Evolutionary conservation across 257 asterid species (phyloP).

Genomic region (Scutellaria minor): DNA sequence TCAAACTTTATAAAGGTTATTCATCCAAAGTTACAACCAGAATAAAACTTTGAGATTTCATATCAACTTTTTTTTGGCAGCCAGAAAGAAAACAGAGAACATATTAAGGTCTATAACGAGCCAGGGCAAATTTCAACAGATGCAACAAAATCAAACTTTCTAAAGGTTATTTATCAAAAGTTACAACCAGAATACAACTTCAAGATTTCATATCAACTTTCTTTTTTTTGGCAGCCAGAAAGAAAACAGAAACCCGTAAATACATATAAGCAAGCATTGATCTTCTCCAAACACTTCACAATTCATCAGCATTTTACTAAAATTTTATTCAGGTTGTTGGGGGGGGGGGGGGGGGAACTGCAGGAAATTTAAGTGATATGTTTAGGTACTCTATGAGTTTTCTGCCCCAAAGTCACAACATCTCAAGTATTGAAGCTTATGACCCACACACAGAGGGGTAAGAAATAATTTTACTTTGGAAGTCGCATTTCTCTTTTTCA

Average conservation of each 20-base stretch:
- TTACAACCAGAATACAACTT: constrained; percentile 20
- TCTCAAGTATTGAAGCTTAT: neutral
- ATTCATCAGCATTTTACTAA: neutral
- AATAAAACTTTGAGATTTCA: constrained; percentile 2
- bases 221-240: constrained; percentile 8
- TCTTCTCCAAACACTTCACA: constrained; percentile 18
- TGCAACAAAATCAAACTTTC: constrained; percentile 25
- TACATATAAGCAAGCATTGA: constrained; percentile 13
- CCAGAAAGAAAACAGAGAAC: constrained; percentile 21
- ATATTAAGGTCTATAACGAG: constrained; percentile 20
- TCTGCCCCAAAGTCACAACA: neutral
- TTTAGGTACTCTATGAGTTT: neutral
- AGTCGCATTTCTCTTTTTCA: neutral
- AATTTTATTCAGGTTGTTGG: neutral
- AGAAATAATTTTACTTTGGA: neutral
- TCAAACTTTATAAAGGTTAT: constrained; percentile 18
- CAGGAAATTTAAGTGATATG: neutral
- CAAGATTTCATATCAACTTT: neutral
- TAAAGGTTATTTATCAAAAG: constrained; percentile 1
- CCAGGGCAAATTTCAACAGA: constrained; percentile 10
- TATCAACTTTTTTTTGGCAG: neutral
- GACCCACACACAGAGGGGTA: neutral
- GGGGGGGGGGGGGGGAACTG: neutral
- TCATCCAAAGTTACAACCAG: constrained; percentile 14
- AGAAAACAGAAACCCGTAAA: constrained; percentile 21